Conservation (phyloP, 2,329 filamentous ascomycete species). For the Madurella mycetomatis region DNA sequence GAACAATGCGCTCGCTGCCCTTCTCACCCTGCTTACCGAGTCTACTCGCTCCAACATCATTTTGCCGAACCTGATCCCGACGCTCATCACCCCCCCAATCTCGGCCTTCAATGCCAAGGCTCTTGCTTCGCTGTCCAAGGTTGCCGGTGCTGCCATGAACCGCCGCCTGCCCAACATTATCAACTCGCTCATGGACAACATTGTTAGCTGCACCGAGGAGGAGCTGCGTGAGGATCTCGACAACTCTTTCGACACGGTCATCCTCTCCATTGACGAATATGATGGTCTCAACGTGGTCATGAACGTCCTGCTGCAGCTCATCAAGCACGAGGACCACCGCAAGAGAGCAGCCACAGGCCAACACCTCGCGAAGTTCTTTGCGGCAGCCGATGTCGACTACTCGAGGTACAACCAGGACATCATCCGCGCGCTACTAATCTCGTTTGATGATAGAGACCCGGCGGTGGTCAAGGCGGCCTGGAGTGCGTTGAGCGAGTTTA, state of each 20-base stretch:
- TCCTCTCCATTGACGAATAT: conserved; percentile 90
- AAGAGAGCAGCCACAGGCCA: conserved; percentile 72
- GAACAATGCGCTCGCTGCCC: conserved; percentile 85
- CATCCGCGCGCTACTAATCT: conserved; percentile 82
- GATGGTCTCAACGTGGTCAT: conserved; percentile 95
- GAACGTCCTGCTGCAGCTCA: conserved; percentile 81
- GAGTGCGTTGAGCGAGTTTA: conserved; percentile 81
- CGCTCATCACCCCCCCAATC: conserved; percentile 83
- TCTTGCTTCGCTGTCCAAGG: conserved; percentile 85
- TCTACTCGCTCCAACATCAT: conserved; percentile 93
- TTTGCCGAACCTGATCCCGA: conserved; percentile 91
- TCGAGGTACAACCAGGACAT: conserved; percentile 95
- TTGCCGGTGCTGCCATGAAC: conserved; percentile 87
- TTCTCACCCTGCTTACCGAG: conserved; percentile 91
- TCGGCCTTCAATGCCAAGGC: conserved; percentile 93
- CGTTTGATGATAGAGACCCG: conserved; percentile 81
- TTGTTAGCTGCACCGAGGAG: conserved; percentile 74
- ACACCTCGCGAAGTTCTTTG: conserved; percentile 84
- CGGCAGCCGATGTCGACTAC: conserved; percentile 76
- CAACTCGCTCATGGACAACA: conserved; percentile 90
- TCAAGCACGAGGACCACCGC: conserved; percentile 89
- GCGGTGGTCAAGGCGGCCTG: conserved; percentile 87
- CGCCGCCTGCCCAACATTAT: conserved; percentile 83
- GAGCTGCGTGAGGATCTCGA: conserved; percentile 68
- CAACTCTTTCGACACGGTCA: conserved; percentile 78